A percentile compares a stretch with the other conserved stretches of the same genome.
phyloP scores from a whole-genome alignment of 2,329 filamentous ascomycete species.

The Bretziella fagacearum region DNA sequence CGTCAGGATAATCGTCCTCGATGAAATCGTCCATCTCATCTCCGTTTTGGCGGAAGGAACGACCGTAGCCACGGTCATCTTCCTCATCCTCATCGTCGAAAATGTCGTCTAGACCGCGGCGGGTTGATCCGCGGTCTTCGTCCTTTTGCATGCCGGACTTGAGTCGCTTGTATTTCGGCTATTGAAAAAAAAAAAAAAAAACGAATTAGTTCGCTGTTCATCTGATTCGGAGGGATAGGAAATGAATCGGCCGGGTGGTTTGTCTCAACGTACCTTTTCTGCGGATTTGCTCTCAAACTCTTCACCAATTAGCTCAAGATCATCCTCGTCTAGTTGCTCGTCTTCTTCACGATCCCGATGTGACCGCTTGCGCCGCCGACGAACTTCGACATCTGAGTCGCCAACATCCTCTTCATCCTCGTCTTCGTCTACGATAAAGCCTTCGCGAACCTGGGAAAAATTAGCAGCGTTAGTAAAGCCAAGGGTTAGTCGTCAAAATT shows the following conservation, averaged over 20 bases:
- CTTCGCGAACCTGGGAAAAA: constrained; percentile 61
- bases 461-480: background rate
- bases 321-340: constrained; percentile 85
- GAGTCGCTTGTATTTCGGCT: constrained; percentile 90
- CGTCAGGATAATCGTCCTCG: constrained; percentile 82
- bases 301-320: constrained; percentile 86
- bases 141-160: constrained; percentile 79
- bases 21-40: constrained; percentile 94
- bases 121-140: constrained; percentile 43
- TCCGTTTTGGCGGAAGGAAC: constrained; percentile 41
- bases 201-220: background rate
- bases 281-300: constrained; percentile 48
- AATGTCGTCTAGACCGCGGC: constrained; percentile 71
- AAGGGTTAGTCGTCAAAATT: constrained; percentile 15
- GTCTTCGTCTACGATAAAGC: constrained; percentile 91
- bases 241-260: background rate
- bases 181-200: background rate
- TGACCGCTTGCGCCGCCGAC: constrained; percentile 59
- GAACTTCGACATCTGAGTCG: constrained; percentile 39
- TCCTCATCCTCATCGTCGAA: constrained; percentile 74
- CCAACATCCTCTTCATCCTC: constrained; percentile 60
- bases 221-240: background rate
- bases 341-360: constrained; percentile 63
- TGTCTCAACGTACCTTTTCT: constrained; percentile 44
- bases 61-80: constrained; percentile 32